Evolutionary conservation across 176 grass and related monocot species (phyloP), one percentile per base, ranked within the genome.

Genomic region (Raddia guianensis): DNA sequence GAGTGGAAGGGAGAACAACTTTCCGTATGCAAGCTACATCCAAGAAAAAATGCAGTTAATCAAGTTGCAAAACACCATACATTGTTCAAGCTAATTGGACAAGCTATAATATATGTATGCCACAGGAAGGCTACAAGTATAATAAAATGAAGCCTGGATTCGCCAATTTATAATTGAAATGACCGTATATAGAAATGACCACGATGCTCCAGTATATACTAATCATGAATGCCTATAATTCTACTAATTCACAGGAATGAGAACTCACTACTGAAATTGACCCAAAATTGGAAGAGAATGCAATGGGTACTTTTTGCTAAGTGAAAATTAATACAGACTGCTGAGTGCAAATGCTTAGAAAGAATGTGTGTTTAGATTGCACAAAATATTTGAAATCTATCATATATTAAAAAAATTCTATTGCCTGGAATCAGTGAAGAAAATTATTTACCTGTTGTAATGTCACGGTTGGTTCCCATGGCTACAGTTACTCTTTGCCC

Each of bases 401-500:
- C 27, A 76, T 34, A 57, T 12, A 71, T 15, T 21, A 54, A 40
- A 56, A 57, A 56, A 76, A 2, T 1, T 76, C 45, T 71, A 63
- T 49, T 65, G 59, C 5, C 58, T 54, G 12, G 3, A 58, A 76
- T 63, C 50, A 51, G 86, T 66, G 20, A 76, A 77, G 59, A 49
- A 61, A 86, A 75, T 43, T 34, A 5, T 73, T 84, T 89, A 98
- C 95, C 92, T 90, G 82, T 49, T 84, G 83, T 85, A 86, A 89
- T 77, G 55, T 87, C 86, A 84, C 92, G 93, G 70, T 93, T 82
- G 37, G 79, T 90, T 63, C 95, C 95, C 95, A 98, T 98, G 37
- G 88, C 86, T 32, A 98, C 84, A 70, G 92, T 98, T 47, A 98
- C 86, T 76, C 95, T 91, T 74, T 93, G 87, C 70, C 95, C 90